Conservation (phyloP, 2,329 filamentous ascomycete species). For the Fusarium siculi region DNA sequence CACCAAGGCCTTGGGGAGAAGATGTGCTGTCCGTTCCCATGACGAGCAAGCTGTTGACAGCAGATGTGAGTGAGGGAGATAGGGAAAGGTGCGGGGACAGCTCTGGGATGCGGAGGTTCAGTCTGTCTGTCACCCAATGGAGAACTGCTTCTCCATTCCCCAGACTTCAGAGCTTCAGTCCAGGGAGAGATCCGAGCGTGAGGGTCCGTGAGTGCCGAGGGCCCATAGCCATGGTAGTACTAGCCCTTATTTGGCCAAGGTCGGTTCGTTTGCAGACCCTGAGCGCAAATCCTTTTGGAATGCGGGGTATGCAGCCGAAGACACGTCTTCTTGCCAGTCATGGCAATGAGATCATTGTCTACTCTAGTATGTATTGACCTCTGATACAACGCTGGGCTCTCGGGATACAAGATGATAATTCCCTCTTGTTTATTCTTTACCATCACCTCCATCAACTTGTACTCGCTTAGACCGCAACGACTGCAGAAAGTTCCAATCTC, state of each 20-base stretch:
- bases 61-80: background rate
- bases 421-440: too few species aligned
- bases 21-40: background rate
- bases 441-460: too few species aligned
- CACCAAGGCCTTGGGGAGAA: fast-evolving
- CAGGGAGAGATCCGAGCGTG: background rate
- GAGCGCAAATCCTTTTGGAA: background rate
- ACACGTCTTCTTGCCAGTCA: background rate
- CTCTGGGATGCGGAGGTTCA: background rate
- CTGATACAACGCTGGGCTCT: too few species aligned
- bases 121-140: background rate
- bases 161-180: background rate
- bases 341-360: background rate
- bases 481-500: too few species aligned
- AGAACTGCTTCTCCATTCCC: background rate
- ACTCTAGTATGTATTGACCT: too few species aligned
- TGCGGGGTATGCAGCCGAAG: background rate
- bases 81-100: too few species aligned
- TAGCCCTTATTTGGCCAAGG: background rate
- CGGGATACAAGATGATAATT: too few species aligned
- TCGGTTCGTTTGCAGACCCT: fast-evolving
- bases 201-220: background rate
- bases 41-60: fast-evolving
- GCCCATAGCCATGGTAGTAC: background rate
- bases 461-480: too few species aligned